Conservation (phyloP, 2,329 filamentous ascomycete species). For the Diaporthe citri region DNA sequence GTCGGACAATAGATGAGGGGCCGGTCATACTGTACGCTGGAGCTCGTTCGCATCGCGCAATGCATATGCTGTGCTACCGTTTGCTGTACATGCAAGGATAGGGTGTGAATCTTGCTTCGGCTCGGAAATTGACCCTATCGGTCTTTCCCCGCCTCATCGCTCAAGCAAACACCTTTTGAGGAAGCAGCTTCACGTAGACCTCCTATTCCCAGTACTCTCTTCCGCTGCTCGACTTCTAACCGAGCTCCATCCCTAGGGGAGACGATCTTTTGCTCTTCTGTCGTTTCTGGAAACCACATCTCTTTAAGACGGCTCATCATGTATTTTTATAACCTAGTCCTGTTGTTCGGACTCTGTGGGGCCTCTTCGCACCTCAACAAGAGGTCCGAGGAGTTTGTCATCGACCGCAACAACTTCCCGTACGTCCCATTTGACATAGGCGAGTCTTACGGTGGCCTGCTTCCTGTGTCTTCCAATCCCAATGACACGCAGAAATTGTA, state of each 20-base stretch:
- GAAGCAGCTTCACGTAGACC: background rate
- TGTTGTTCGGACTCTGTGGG: background rate
- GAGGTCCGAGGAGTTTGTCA: slow-evolving; percentile 64
- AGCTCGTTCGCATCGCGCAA: background rate
- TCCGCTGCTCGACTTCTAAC: too few species aligned
- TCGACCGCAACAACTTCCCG: slow-evolving; percentile 73
- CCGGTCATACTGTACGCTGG: background rate
- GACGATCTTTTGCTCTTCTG: background rate
- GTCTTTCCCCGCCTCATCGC: slow-evolving; percentile 8
- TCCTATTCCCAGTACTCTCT: background rate
- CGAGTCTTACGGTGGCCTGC: slow-evolving; percentile 71
- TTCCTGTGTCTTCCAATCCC: slow-evolving; percentile 65
- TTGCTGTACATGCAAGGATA: slow-evolving; percentile 1
- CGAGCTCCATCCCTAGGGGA: too few species aligned
- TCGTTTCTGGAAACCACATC: background rate
- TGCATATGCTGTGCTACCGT: background rate
- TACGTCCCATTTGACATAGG: slow-evolving; percentile 76
- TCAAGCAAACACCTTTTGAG: background rate
- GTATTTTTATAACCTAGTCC: background rate
- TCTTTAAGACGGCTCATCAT: background rate
- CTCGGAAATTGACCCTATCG: background rate
- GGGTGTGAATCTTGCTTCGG: background rate
- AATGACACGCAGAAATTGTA: slow-evolving; percentile 60
- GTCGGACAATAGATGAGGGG: background rate
- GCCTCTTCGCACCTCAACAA: background rate